Conservation (phyloP, 2,329 filamentous ascomycete genomes). For the Madurella mycetomatis region DNA sequence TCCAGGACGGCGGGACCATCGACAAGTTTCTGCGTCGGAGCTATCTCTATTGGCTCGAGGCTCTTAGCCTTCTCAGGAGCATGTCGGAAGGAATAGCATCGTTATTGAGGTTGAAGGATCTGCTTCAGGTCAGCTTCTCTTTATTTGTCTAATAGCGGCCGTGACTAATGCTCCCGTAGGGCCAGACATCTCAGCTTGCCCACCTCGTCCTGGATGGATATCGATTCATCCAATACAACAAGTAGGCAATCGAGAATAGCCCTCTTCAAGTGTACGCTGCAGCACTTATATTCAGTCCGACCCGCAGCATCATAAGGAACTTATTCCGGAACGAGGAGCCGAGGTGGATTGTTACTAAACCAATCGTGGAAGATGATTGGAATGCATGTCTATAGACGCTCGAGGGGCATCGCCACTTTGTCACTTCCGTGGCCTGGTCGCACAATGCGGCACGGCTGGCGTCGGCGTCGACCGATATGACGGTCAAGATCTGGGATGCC, state of each 20-base stretch:
- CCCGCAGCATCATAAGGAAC: constrained; percentile 16
- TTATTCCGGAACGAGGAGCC: constrained; percentile 14
- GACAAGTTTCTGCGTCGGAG: constrained; percentile 35
- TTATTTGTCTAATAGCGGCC: too few species aligned
- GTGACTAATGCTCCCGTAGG: too few species aligned
- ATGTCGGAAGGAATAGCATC: neutral
- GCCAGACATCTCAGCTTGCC: too few species aligned
- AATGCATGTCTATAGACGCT: too few species aligned
- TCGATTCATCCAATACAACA: constrained; percentile 7
- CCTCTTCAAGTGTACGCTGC: constrained; percentile 24
- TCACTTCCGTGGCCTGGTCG: too few species aligned
- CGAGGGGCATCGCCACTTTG: too few species aligned
- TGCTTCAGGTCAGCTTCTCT: too few species aligned
- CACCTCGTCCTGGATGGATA: neutral
- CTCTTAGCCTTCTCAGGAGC: constrained; percentile 28
- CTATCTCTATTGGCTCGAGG: constrained; percentile 41
- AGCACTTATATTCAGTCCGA: constrained; percentile 25
- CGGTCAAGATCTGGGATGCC: constrained; percentile 1
- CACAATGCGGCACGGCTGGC: too few species aligned
- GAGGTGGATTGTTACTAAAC: constrained; percentile 19
- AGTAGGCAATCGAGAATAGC: constrained; percentile 5
- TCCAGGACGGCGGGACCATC: constrained; percentile 27
- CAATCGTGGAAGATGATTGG: constrained; percentile 19
- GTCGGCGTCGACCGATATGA: neutral
- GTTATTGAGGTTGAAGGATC: neutral